These are phyloP conservation scores for Boletus reticulatus DNA, from an alignment of 768 basidiomycete genomes.

Conservation along the genomic window DNA sequence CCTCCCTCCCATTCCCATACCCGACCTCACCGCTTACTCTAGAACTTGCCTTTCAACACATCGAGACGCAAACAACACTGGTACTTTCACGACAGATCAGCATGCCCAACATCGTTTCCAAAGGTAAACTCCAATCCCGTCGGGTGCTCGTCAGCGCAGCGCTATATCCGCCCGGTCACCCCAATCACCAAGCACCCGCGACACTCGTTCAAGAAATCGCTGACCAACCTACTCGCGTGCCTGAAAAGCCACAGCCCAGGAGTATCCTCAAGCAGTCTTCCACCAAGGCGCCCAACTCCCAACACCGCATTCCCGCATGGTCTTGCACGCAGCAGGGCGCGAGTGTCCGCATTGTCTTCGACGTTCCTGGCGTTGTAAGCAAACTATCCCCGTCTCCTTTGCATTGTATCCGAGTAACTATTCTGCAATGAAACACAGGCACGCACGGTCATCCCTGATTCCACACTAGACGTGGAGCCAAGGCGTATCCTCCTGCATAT, in stretches of 20 bases:
- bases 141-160: conserved; percentile 52
- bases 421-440: conserved; percentile 37
- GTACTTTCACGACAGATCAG: conserved; percentile 64
- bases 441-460: conserved; percentile 39
- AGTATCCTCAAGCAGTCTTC: conserved; percentile 41
- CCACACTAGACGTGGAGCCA: conserved; percentile 66
- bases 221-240: conserved; percentile 41
- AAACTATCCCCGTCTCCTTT: conserved; percentile 1
- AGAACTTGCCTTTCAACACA: conserved; percentile 70
- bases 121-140: conserved; percentile 64
- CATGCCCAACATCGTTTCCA: conserved; percentile 74
- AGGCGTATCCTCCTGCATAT: conserved; percentile 53
- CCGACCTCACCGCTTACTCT: conserved; percentile 11
- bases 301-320: conserved; percentile 44
- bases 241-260: conserved; percentile 30
- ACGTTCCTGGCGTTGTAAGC: conserved; percentile 59
- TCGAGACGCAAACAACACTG: conserved; percentile 60
- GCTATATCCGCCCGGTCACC: conserved; percentile 33
- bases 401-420: conserved; percentile 4
- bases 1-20: not conserved
- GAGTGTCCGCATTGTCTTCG: conserved; percentile 46
- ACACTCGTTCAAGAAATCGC: conserved; percentile 31
- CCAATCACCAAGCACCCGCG: conserved; percentile 9
- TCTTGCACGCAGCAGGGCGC: conserved; percentile 46
- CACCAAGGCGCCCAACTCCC: not conserved